Base-by-base conservation (phyloP, 2,329 filamentous ascomycete genomes). In the Paecilomyces fulvus region DNA sequence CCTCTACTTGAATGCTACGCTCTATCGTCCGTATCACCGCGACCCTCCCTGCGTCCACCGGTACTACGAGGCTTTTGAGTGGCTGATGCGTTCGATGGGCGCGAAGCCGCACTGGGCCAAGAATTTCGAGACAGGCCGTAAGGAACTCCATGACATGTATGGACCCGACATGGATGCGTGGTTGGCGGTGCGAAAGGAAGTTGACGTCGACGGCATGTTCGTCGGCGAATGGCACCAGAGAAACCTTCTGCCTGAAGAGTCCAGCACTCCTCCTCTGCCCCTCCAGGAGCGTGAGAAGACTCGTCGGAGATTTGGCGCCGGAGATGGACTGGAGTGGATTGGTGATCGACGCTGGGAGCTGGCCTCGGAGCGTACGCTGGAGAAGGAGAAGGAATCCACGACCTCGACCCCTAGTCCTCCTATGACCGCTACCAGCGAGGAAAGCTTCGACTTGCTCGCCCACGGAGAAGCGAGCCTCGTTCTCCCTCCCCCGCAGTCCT, bases 31-130 rank as follows among this genome's bases (percentile, higher is more conserved):
- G 0, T 94, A 95, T 70, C 78, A 82, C 65, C 79, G 79, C 58
- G 89, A 95, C 64, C 90, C 91, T 9, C 88, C 89, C 0, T 92
- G 88, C 66, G 82, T 79, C 54, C 79, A 80, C 55, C 82, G 88
- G 51, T 95, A 95, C 77, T 96, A 95, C 71, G 81, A 92, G 72
- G 91, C 87, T 1, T 95, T 96, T 62, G 91, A 96, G 72, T 92
- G 87, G 79, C 78, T 96, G 50, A 95, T 95, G 91, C 85, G 84
- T 58, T 88, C 95, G 49, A 77, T 95, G 63, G 89, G 87, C 54
- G 91, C 87, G 8, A 83, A 83, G 50, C 91, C 91, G 17, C 91
- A 96, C 73, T 96, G 91, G 89, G 91, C 91, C 7, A 96, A 96
- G 80, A 95, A 96, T 70, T 96, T 95, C 71, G 79, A 81, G 3